Evolutionary conservation across 2,329 filamentous ascomycete genomes (phyloP), one percentile per base, ranked within the genome.

Genomic region (Trichoderma sp.): DNA sequence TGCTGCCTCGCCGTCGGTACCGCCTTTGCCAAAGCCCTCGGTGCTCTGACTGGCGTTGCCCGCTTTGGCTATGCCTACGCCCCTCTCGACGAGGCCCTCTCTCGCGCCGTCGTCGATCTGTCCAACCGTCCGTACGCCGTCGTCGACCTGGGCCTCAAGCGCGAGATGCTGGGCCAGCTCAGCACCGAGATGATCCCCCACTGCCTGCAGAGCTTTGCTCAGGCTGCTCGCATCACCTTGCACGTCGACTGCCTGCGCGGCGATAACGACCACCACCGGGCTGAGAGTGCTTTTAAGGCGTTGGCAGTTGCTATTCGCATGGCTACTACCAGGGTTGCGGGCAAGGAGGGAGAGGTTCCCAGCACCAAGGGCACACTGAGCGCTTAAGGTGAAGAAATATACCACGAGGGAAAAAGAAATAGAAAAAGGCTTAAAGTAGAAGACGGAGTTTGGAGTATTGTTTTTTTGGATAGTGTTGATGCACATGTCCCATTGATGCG

Each of bases 111-210:
- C 32, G 90, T 99, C 75, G 95, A 99, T 80, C 87, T 99, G 35
- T 97, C 92, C 68, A 97, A 97, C 81, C 90, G 95, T 0, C 94
- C 95, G 2, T 97, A 89, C 82, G 86, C 86, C 71, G 92, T 97
- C 19, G 86, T 95, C 66, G 89, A 97, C 67, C 84, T 98, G 13
- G 93, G 92, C 12, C 87, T 97, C 70, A 89, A 87, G 83, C 88
- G 95, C 70, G 95, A 98, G 84, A 96, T 92, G 85, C 92, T 99
- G 75, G 95, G 95, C 67, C 92, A 95, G 77, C 83, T 99, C 73
- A 94, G 91, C 83, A 92, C 89, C 74, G 94, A 99, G 86, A 99
- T 99, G 95, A 89, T 99, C 50, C 94, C 94, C 54, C 95, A 99
- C 83, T 97, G 94, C 73, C 80, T 99, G 77, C 89, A 97, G 84